Evolutionary conservation across 768 basidiomycete genomes (phyloP), one percentile per base, ranked within the genome.

Genomic region (Imleria badia): DNA sequence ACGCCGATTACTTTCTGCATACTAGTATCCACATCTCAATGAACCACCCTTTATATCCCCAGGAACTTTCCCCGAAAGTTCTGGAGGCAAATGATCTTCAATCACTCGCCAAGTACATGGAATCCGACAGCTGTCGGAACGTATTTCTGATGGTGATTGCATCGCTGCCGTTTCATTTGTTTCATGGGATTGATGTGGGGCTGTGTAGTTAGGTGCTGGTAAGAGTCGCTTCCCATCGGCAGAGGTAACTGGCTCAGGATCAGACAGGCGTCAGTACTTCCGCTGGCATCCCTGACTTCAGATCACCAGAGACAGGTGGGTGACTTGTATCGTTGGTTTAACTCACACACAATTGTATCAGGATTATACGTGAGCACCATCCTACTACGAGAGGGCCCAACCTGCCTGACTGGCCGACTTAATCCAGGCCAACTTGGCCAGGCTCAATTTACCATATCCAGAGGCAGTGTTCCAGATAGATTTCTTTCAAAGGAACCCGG

Each of bases 391-490:
- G 20, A 9, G 8, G 39, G 19, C 15, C 31, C 5, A 34, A 8
- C 34, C 15, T 41, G 30, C 15, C 33, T 62, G 48, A 58, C 50
- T 33, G 19, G 20, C 14, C 19, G 36, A 23, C 29, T 42, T 6
- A 19, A 47, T 42, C 43, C 66, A 93, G 90, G 82, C 88, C 12
- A 91, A 93, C 65, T 78, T 92, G 31, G 83, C 85, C 26, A 77
- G 84, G 57, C 72, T 93, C 40, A 87, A 87, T 17, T 79, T 93
- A 14, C 94, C 94, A n/a, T 85, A 89, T 63, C 94, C 95, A 0
- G 95, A 98, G 65, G 95, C 95, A 0, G 94, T 98, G 30, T 98
- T 98, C 63, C 91, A 98, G 60, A 88, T 98, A 63, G 75, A 76
- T 45, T 98, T 86, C 75, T 95, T 98, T 76, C 77, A 83, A 60